phyloP scores from a whole-genome alignment of 129 eudicot genomes.

The Artemisia tridentata region DNA sequence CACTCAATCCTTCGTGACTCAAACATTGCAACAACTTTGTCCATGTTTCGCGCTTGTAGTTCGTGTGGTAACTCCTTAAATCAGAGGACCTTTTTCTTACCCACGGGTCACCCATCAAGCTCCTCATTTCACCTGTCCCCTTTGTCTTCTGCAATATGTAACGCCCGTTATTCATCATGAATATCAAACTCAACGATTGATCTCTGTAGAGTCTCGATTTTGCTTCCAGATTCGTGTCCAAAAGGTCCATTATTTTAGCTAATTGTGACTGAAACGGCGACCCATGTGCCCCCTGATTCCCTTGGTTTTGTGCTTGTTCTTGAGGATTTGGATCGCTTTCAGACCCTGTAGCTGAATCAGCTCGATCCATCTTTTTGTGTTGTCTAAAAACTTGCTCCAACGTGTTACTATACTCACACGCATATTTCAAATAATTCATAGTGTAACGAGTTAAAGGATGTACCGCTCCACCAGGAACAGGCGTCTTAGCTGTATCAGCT shows the following conservation, averaged over 20 bases:
- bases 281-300: neutral
- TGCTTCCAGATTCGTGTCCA: conserved; percentile 51
- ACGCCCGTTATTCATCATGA: conserved; percentile 84
- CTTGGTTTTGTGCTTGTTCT: conserved; percentile 1
- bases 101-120: conserved; percentile 57
- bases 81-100: conserved; percentile 59
- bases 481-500: conserved; percentile 50
- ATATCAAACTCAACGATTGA: conserved; percentile 47
- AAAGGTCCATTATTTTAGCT: conserved; percentile 48
- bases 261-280: conserved; percentile 58
- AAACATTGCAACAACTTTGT: conserved; percentile 52
- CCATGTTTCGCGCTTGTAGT: conserved; percentile 77
- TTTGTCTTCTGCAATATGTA: conserved; percentile 72
- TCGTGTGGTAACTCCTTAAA: conserved; percentile 56
- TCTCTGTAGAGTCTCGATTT: conserved; percentile 68
- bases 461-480: conserved; percentile 85
- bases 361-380: conserved; percentile 44
- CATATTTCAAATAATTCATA: conserved; percentile 64
- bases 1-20: conserved; percentile 58
- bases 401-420: conserved; percentile 68
- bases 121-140: conserved; percentile 43
- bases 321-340: conserved; percentile 33
- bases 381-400: conserved; percentile 64
- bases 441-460: conserved; percentile 78
- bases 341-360: conserved; percentile 38